Base-by-base conservation (phyloP, 2,329 filamentous ascomycete species). In the Dothideomycetes sp. region DNA sequence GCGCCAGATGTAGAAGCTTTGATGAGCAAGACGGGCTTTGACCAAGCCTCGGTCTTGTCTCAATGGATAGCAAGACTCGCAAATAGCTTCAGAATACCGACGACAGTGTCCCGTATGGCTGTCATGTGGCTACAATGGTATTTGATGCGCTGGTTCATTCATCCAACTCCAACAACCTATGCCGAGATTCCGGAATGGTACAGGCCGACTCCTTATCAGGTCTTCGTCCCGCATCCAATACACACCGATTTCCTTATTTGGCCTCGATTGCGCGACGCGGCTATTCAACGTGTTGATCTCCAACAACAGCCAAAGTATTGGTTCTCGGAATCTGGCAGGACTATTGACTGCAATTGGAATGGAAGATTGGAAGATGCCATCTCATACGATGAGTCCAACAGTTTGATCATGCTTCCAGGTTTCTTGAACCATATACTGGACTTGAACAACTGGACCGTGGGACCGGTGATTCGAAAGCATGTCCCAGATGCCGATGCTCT, bases 81-180 rank as follows among this genome's bases (percentile, higher is more conserved):
- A 18, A 43, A 43, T 22, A 43, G 28, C 15, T 32, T 43, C 6
- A 23, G 27, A 4, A 31, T 35, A 3, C 13, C 24, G 11, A 15
- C 33, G 11, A 19, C 28, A 9, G 12, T 34, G 12, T 29, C 27
- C 23, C 41, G 33, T 27, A 23, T 44, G 41, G 34, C 34, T 12
- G 9, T 35, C 9, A 39, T 44, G 34, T 38, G 24, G 20, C 24
- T 33, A 4, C 20, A 25, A 3, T 44, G 41, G 41, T 18, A 25
- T 5, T 57, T 85, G 49, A 87, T 89, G 82, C 58, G 60, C 27
- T 93, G 84, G 83, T 78, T 85, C 56, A 80, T 91, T 40, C 73
- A 74, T 13, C 83, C 84, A 0, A 84, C 82, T 0, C 70, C 71
- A 44, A 82, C 86, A 51, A 91, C 86, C 60, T 86, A 82, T 57